A percentile compares a stretch with the other conserved stretches of the same genome.
These are phyloP conservation scores for Chalciporus sp. DNA, from an alignment of 1,284 basidiomycete species.

Conservation along the genomic window DNA sequence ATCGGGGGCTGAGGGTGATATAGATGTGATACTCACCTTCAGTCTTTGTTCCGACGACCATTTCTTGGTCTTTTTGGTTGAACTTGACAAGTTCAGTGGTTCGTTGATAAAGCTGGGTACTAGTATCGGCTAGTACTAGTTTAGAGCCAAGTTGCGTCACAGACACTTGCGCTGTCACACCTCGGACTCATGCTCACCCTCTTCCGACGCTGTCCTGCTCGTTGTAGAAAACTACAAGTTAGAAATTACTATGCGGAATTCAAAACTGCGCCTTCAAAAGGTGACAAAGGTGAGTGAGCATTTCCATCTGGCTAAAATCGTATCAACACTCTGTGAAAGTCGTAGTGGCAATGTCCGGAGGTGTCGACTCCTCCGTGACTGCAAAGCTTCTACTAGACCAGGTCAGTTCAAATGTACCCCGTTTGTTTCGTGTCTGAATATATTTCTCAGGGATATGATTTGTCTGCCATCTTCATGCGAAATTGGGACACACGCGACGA, in stretches of 20 bases:
- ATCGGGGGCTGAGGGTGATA: background rate
- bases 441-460: constrained; percentile 66
- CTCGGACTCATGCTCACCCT: constrained; percentile 21
- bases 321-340: constrained; percentile 47
- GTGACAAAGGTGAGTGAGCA: constrained; percentile 28
- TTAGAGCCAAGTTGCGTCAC: constrained; percentile 2
- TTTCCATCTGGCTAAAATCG: background rate
- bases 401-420: constrained; percentile 38
- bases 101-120: background rate
- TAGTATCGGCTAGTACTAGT: background rate
- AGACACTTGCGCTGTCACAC: constrained; percentile 7
- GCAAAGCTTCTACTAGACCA: constrained; percentile 74
- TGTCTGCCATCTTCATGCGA: constrained; percentile 92
- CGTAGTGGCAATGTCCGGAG: constrained; percentile 92
- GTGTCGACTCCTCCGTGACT: constrained; percentile 91
- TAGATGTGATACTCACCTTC: constrained; percentile 33
- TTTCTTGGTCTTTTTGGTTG: constrained; percentile 14
- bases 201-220: constrained; percentile 16
- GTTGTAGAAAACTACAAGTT: background rate
- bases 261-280: constrained; percentile 21
- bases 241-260: constrained; percentile 20
- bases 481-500: constrained; percentile 89
- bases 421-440: background rate
- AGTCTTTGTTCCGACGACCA: constrained; percentile 47
- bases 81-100: background rate